Base-by-base conservation (phyloP, 371 early-diverging fungal genomes). In the Neoconidiobolus thromboides region DNA sequence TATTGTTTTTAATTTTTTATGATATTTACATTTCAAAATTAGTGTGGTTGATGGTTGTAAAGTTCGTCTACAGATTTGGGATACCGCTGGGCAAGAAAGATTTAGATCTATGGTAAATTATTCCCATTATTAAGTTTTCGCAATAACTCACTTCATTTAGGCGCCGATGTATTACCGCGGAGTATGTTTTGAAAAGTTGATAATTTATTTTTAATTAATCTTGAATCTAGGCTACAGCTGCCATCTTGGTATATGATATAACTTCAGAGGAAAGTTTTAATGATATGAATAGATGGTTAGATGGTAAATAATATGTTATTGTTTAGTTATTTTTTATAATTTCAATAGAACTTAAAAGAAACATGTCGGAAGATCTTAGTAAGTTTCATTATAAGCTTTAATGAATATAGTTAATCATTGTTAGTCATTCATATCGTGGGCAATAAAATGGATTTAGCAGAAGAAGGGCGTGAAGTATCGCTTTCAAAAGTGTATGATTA, bases 91-190 rank as follows among this genome's bases (percentile, higher is more conserved):
- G 15, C 82, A 81, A 74, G 81, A 81, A 65, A 74, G 79, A 56
- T 78, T 79, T 65, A 70, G 78, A 63, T 78, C 79, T 46, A 78
- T 78, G 80, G 62, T 58, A 62, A 10, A n/a, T 50, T 43, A 14
- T 50, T 14, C 7, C 0, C 41, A 4, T 7, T 59, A 36, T 14
- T 12, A 36, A 48, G 39, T 43, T 9, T 36, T 14, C 40, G 37
- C 40, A 37, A 26, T 48, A 39, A 49, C 50, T 39, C 46, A 6
- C 39, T 59, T 49, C 15, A 15, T 46, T 57, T 43, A 65, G 71
- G 81, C 86, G 47, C 83, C 82, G 48, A 82, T 84, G 81, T 86
- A 86, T 63, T 86, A 86, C 63, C 77, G 86, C 60, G 86, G 86
- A 1, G 78, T 75, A 69, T 69, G 71, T 62, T 60, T 62, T 26